These are phyloP conservation scores for Ganoderma multipileum DNA, from an alignment of 1,284 basidiomycete species.

Conservation along the genomic window DNA sequence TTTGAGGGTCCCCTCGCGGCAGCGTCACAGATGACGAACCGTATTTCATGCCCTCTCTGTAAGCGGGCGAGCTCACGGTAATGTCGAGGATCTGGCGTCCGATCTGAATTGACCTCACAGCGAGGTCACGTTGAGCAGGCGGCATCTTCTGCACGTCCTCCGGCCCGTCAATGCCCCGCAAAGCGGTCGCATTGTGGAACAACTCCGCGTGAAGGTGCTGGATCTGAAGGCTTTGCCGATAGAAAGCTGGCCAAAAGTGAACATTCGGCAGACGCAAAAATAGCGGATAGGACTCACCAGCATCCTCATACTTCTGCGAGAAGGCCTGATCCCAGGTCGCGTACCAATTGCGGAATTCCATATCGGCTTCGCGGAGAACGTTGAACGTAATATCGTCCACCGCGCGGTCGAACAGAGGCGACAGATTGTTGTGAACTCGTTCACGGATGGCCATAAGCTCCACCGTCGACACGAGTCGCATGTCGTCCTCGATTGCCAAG, in stretches of 20 bases:
- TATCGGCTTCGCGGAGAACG: slow-evolving; percentile 67
- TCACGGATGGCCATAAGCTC: slow-evolving; percentile 86
- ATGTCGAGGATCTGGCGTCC: slow-evolving; percentile 75
- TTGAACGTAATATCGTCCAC: slow-evolving; percentile 73
- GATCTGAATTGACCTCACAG: slow-evolving; percentile 73
- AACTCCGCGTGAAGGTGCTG: slow-evolving; percentile 82
- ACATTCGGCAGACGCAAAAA: slow-evolving; percentile 2
- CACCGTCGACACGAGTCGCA: slow-evolving; percentile 92
- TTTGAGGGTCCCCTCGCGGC: slow-evolving; percentile 6
- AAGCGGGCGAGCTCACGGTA: slow-evolving; percentile 78
- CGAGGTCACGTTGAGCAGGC: slow-evolving; percentile 69
- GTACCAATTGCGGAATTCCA: slow-evolving; percentile 77
- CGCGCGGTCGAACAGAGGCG: slow-evolving; percentile 66
- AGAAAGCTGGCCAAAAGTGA: slow-evolving; percentile 62
- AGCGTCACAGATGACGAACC: slow-evolving; percentile 51
- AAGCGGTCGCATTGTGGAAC: slow-evolving; percentile 81
- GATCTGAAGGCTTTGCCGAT: slow-evolving; percentile 82
- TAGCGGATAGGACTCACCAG: slow-evolving; percentile 53
- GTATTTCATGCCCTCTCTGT: slow-evolving; percentile 90
- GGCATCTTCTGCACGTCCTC: slow-evolving; percentile 82
- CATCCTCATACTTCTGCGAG: slow-evolving; percentile 83
- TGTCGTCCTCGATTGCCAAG: slow-evolving; percentile 89
- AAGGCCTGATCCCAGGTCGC: slow-evolving; percentile 80
- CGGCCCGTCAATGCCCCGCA: slow-evolving; percentile 77
- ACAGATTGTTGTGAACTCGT: slow-evolving; percentile 72